Conservation (phyloP, 495 filamentous ascomycete species). For the Terfezia boudieri region DNA sequence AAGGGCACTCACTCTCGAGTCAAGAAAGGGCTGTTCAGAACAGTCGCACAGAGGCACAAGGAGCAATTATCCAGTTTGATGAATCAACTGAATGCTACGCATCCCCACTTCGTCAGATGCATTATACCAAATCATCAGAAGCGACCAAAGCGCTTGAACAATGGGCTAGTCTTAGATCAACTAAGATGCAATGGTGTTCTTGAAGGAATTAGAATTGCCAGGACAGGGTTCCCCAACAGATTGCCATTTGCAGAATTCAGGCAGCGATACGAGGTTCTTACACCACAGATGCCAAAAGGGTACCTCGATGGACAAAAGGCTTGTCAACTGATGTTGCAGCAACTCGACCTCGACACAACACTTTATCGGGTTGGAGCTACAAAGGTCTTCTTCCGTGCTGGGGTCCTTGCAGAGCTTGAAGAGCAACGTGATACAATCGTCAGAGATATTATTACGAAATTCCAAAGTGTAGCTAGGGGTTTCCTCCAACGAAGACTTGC, state of each 20-base stretch:
- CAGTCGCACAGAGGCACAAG: constrained; percentile 92
- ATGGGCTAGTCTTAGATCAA: constrained; percentile 79
- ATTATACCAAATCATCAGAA: constrained; percentile 99
- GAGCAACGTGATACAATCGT: constrained; percentile 84
- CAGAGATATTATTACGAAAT: constrained; percentile 74
- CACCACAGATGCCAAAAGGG: constrained; percentile 66
- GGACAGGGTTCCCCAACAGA: constrained; percentile 95
- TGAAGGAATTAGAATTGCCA: constrained; percentile 90
- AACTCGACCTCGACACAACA: constrained; percentile 58
- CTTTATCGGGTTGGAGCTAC: constrained; percentile 87
- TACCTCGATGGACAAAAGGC: constrained; percentile 77
- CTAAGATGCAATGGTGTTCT: constrained; percentile 95
- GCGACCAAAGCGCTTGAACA: constrained; percentile 75
- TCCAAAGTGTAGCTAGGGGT: constrained; percentile 77
- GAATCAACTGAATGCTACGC: constrained; percentile 84
- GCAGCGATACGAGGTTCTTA: constrained; percentile 92
- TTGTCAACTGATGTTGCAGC: constrained; percentile 71
- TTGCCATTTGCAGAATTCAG: constrained; percentile 84
- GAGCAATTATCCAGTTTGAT: constrained; percentile 89
- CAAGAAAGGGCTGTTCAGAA: constrained; percentile 94
- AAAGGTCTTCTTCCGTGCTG: constrained; percentile 95
- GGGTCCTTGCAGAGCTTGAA: constrained; percentile 89
- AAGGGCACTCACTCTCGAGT: constrained; percentile 50
- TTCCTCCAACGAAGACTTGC: constrained; percentile 72
- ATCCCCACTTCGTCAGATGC: constrained; percentile 95